A percentile compares a stretch with the other conserved stretches of the same genome.
phyloP scores from a whole-genome alignment of 1,284 basidiomycete genomes.

The Tremellales sp. region DNA sequence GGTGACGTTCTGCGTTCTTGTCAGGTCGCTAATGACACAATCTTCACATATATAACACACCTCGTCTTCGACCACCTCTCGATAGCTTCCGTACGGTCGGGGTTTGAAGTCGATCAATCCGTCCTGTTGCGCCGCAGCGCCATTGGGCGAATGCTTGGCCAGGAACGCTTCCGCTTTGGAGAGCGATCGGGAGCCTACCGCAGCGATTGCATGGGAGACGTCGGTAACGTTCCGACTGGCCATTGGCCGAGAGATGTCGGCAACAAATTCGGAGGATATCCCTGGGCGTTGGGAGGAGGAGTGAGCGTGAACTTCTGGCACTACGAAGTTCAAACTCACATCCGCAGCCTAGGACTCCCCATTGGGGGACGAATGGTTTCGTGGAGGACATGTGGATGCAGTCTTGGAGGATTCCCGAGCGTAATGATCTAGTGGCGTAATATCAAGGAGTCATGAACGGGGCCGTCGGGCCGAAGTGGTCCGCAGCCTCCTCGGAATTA shows the following conservation, averaged over 20 bases:
- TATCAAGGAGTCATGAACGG: too few relatives aligned
- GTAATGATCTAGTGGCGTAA: too few relatives aligned
- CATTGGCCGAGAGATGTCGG: constrained; percentile 46
- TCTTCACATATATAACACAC: constrained; percentile 15
- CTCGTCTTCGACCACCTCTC: constrained; percentile 46
- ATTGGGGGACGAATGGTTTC: constrained; percentile 27
- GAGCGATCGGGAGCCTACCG: constrained; percentile 47
- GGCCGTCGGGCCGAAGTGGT: too few relatives aligned
- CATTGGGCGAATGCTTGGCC: constrained; percentile 29
- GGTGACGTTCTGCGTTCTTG: constrained; percentile 40
- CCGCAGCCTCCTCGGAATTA: too few relatives aligned
- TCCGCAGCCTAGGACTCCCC: constrained; percentile 36
- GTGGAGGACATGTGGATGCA: not conserved
- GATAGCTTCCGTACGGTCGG: constrained; percentile 41
- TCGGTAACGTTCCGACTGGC: constrained; percentile 43
- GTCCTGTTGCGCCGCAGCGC: constrained; percentile 31
- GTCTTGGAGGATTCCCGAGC: too few relatives aligned
- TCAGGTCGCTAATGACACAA: not conserved
- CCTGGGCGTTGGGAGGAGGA: constrained; percentile 9
- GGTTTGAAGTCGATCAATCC: constrained; percentile 26
- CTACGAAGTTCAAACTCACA: constrained; percentile 16
- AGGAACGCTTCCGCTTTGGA: constrained; percentile 49
- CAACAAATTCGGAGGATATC: constrained; percentile 46
- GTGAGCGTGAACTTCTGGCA: not conserved
- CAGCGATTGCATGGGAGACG: constrained; percentile 49